phyloP scores from a whole-genome alignment of 1,139 yeast genomes.

The Sugiyamaella paludigena region DNA sequence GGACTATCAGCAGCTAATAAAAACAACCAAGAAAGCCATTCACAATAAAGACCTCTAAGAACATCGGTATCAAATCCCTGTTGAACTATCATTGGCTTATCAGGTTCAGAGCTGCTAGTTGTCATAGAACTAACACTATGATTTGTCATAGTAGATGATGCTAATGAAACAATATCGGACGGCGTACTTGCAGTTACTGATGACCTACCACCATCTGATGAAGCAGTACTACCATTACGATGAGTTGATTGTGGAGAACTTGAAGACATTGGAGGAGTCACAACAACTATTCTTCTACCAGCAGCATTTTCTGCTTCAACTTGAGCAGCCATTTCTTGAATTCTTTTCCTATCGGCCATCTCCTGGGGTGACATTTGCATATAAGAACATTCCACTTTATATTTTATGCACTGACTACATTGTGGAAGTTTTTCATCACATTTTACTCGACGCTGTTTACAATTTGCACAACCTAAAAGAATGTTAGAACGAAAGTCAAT shows the following conservation, averaged over 20 bases:
- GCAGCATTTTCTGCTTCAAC: slow-evolving; percentile 5
- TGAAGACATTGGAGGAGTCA: slow-evolving; percentile 9
- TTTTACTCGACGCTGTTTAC: slow-evolving; percentile 63
- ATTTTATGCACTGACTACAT: slow-evolving; percentile 59
- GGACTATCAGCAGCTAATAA: slow-evolving; percentile 28
- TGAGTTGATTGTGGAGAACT: slow-evolving; percentile 3
- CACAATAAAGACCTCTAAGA: slow-evolving; percentile 31
- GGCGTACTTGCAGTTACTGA: slow-evolving; percentile 4
- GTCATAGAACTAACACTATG: slow-evolving; percentile 1
- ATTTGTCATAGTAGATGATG: slow-evolving; percentile 4
- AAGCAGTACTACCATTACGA: slow-evolving; percentile 5
- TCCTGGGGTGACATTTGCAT: slow-evolving; percentile 29
- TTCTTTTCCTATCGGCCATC: slow-evolving; percentile 22
- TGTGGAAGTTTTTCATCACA: slow-evolving; percentile 65
- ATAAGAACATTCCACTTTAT: slow-evolving; percentile 42
- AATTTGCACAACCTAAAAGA: slow-evolving; percentile 55
- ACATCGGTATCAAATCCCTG: slow-evolving; percentile 37
- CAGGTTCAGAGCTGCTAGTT: neutral
- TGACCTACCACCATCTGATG: slow-evolving; percentile 3
- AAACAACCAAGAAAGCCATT: slow-evolving; percentile 32
- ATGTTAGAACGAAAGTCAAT: slow-evolving; percentile 1
- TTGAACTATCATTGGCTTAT: slow-evolving; percentile 21
- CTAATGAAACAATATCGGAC: slow-evolving; percentile 2
- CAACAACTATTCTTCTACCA: slow-evolving; percentile 2
- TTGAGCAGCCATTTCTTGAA: slow-evolving; percentile 14